Conservation (phyloP, 2,329 filamentous ascomycete species). For the Phialemoniopsis sp. region DNA sequence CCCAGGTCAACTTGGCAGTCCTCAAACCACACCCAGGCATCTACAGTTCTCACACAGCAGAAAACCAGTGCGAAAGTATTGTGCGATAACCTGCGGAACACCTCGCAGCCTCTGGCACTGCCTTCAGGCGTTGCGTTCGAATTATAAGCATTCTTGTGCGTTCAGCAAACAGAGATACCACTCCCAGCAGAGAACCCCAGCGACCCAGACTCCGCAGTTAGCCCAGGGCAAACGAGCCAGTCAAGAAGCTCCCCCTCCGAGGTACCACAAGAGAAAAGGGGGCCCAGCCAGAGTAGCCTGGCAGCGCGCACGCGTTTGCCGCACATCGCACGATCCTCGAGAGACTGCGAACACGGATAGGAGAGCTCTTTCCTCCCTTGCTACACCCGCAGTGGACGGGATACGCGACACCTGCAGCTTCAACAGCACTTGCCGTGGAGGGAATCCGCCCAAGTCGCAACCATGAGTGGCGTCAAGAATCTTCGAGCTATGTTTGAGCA, state of each 20-base stretch:
- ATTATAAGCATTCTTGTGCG: not conserved
- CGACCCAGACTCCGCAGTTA: not conserved
- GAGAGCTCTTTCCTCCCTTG: not conserved
- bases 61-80: too few relatives aligned
- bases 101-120: not conserved
- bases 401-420: constrained; percentile 6
- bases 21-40: too few relatives aligned
- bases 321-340: not conserved
- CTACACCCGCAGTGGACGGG: constrained; percentile 8
- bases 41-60: too few relatives aligned
- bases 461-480: constrained; percentile 68
- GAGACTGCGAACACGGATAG: not conserved
- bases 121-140: not conserved
- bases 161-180: not conserved
- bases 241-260: not conserved
- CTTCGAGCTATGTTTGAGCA: constrained; percentile 79
- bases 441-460: constrained; percentile 22
- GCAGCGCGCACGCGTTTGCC: not conserved
- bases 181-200: not conserved
- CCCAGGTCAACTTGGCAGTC: too few relatives aligned
- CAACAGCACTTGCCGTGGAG: constrained; percentile 8
- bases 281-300: not conserved
- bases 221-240: too few relatives aligned
- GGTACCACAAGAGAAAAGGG: not conserved
- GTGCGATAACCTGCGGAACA: too few relatives aligned